Conservation (phyloP, 129 eudicot species). For the Heracleum sosnowskyi region DNA sequence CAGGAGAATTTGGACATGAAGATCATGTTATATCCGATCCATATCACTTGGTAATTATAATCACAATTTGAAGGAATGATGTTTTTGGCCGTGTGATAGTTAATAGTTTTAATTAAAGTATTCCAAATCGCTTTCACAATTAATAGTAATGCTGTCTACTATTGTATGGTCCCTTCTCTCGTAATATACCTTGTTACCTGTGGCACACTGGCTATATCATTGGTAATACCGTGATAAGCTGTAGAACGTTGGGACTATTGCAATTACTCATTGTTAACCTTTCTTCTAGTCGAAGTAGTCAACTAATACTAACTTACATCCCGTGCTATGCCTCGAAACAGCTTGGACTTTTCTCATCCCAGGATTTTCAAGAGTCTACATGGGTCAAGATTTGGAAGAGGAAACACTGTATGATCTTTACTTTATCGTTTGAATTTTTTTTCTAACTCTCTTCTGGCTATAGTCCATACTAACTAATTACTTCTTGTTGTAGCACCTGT, state of each 20-base stretch:
- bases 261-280: not conserved
- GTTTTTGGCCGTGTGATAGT: too few species aligned
- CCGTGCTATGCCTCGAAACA: slow-evolving; percentile 22
- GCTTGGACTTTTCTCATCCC: slow-evolving; percentile 93
- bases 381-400: slow-evolving; percentile 77
- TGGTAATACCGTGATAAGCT: not conserved
- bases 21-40: slow-evolving; percentile 78
- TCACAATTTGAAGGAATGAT: slow-evolving; percentile 13
- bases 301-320: not conserved
- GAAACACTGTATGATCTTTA: slow-evolving; percentile 48
- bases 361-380: slow-evolving; percentile 86
- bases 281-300: not conserved
- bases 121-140: not conserved
- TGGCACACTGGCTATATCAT: not conserved
- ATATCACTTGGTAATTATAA: slow-evolving; percentile 70
- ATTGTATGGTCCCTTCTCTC: not conserved
- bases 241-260: not conserved
- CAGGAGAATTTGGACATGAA: slow-evolving; percentile 68
- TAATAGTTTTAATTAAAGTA: not conserved
- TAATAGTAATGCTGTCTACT: not conserved
- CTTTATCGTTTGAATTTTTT: slow-evolving; percentile 1
- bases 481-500: slow-evolving; percentile 59
- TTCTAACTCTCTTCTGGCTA: not conserved
- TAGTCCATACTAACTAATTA: slow-evolving; percentile 7
- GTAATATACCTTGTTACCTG: not conserved